Conservation (phyloP, 2,329 filamentous ascomycete species). For the Periconia digitata region DNA sequence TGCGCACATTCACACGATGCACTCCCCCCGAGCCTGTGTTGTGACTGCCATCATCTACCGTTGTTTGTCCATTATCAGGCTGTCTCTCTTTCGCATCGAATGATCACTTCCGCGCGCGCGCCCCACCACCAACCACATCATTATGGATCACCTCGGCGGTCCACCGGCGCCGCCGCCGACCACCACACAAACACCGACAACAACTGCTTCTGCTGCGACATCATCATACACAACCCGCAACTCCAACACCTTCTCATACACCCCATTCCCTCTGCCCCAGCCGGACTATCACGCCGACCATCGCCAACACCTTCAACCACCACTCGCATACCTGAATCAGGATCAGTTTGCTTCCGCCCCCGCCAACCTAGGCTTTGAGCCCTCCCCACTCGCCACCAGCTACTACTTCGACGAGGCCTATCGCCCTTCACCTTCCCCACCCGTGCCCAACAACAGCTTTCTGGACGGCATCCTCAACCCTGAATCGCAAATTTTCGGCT, state of each 20-base stretch:
- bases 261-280: background rate
- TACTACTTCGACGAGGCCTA: constrained; percentile 17
- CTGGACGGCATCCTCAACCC: constrained; percentile 36
- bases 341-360: background rate
- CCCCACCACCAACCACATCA: too few species aligned
- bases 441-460: constrained; percentile 18
- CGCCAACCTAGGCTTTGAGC: background rate
- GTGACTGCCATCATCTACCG: too few species aligned
- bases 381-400: constrained; percentile 1
- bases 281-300: background rate
- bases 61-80: too few species aligned
- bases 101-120: too few species aligned
- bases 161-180: background rate
- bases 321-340: background rate
- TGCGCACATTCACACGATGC: too few species aligned
- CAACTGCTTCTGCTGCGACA: constrained; percentile 5
- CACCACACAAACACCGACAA: background rate
- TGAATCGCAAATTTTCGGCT: constrained; percentile 17
- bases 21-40: too few species aligned
- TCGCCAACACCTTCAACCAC: background rate
- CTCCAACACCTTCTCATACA: background rate
- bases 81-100: too few species aligned
- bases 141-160: background rate
- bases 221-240: constrained; percentile 6
- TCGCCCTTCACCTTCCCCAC: constrained; percentile 16